These are phyloP conservation scores for Fraxinus angustifolia DNA, from an alignment of 305 asterid genomes.

Conservation along the genomic window DNA sequence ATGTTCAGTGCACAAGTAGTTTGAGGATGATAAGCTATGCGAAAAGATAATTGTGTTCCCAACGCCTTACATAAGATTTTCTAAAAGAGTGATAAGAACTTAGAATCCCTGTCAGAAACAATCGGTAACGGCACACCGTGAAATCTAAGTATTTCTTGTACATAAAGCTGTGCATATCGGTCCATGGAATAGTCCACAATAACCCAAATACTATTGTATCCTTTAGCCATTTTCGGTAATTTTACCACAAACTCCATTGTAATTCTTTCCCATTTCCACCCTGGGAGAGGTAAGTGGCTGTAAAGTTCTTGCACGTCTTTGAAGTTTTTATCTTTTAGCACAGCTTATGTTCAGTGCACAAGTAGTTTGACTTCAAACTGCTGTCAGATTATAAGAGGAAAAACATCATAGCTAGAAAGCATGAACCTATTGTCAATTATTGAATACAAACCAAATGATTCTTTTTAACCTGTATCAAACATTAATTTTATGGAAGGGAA, in stretches of 20 bases:
- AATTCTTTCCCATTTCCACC: neutral
- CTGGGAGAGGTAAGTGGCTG: neutral
- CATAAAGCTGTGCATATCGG: neutral
- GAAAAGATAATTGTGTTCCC: neutral
- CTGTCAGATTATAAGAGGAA: neutral
- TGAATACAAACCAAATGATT: neutral
- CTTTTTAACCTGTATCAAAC: neutral
- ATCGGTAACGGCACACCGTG: neutral
- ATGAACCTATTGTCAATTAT: neutral
- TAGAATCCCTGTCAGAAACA: neutral
- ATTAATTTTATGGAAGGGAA: neutral
- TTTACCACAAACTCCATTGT: neutral
- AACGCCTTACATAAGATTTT: neutral
- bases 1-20: neutral
- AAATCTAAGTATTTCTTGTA: neutral
- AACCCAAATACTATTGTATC: neutral
- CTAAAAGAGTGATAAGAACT: neutral
- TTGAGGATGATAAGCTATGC: neutral
- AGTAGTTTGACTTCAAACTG: neutral
- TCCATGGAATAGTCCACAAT: neutral
- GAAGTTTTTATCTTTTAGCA: neutral
- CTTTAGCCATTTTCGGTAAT: neutral
- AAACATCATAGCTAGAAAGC: neutral
- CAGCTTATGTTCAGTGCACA: neutral
- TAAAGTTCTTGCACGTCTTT: neutral